Evolutionary conservation across 305 asterid genomes (phyloP), one percentile per base, ranked within the genome.

Genomic region (Fraxinus nigra): DNA sequence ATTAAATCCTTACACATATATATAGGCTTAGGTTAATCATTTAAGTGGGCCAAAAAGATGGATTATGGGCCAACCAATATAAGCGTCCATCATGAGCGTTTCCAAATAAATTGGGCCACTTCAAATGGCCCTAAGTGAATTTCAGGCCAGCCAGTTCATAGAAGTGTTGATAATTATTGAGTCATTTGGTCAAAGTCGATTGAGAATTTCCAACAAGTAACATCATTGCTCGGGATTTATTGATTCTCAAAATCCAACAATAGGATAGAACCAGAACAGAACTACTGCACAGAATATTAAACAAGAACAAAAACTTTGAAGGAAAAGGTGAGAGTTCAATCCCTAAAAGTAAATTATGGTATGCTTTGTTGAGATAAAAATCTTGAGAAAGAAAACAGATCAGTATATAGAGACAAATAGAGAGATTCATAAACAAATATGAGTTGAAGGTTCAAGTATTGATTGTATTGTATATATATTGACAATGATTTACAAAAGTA

Each of bases 401-500:
- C 33, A 11, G 14, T 2, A 24, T 63, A 9, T 61, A 61, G 6
- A 7, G 72, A 24, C 5, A 20, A 20, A 61, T 2, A 63, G 34
- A 65, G 22, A 48, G 61, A 16, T 48, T 48, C 20, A 48, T 48
- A 48, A 48, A 48, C 61, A 14, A 14, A 48, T 48, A 48, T 48
- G 59, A 48, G 79, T 14, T 65, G 46, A 14, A 16, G 48, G 16
- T 4, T 20, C 3, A n/a, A 54, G 3, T 30, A 32, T 40, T 73
- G 34, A 30, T 74, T 74, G 70, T 81, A 75, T 51, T 2, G 22
- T 76, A 38, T 63, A 6, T 65, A 56, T 76, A 16, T 81, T 76
- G 67, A 76, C 84, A 33, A 7, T 4, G 78, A 69, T 77, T 34
- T 77, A 77, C 77, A 81, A n/a, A 34, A 61, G 28, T 40, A 2